phyloP scores from a whole-genome alignment of 2,329 filamentous ascomycete genomes.

The Neobulgaria alba region DNA sequence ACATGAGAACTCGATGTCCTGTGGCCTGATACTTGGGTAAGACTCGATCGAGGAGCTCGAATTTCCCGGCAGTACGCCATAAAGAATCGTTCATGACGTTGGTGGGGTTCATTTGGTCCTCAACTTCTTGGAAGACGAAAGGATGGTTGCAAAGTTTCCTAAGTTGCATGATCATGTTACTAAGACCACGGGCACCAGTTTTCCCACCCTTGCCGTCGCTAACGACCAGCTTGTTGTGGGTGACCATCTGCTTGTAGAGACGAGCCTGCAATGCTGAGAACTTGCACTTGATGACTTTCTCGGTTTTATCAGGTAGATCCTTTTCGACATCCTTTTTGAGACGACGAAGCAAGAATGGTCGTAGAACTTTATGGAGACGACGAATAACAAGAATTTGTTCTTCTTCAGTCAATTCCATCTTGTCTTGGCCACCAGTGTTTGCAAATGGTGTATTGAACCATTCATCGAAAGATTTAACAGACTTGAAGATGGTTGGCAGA shows the following conservation, averaged over 20 bases:
- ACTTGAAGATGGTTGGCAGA: slow-evolving; percentile 97
- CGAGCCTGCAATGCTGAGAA: slow-evolving; percentile 91
- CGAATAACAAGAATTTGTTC: slow-evolving; percentile 97
- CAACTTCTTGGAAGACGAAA: slow-evolving; percentile 96
- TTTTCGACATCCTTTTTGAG: slow-evolving; percentile 99
- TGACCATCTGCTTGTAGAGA: slow-evolving; percentile 95
- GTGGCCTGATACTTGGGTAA: slow-evolving; percentile 88
- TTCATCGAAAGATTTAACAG: slow-evolving; percentile 95
- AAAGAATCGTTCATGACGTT: slow-evolving; percentile 85
- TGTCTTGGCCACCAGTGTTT: slow-evolving; percentile 95
- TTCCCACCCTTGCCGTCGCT: slow-evolving; percentile 94
- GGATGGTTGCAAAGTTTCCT: slow-evolving; percentile 98
- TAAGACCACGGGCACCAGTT: slow-evolving; percentile 85
- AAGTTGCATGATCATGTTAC: slow-evolving; percentile 99
- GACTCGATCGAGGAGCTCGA: slow-evolving; percentile 86
- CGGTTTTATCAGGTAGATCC: slow-evolving; percentile 96
- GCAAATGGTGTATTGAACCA: slow-evolving; percentile 99
- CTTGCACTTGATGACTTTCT: slow-evolving; percentile 98
- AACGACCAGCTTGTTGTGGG: slow-evolving; percentile 87
- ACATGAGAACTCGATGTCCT: slow-evolving; percentile 95
- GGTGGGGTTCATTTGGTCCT: slow-evolving; percentile 93
- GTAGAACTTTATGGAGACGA: slow-evolving; percentile 93
- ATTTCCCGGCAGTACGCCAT: slow-evolving; percentile 95
- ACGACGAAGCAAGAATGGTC: slow-evolving; percentile 94
- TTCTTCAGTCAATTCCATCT: slow-evolving; percentile 99